These are phyloP conservation scores for Ophidiomyces ophidiicola DNA, from an alignment of 2,329 filamentous ascomycete species.

Conservation along the genomic window DNA sequence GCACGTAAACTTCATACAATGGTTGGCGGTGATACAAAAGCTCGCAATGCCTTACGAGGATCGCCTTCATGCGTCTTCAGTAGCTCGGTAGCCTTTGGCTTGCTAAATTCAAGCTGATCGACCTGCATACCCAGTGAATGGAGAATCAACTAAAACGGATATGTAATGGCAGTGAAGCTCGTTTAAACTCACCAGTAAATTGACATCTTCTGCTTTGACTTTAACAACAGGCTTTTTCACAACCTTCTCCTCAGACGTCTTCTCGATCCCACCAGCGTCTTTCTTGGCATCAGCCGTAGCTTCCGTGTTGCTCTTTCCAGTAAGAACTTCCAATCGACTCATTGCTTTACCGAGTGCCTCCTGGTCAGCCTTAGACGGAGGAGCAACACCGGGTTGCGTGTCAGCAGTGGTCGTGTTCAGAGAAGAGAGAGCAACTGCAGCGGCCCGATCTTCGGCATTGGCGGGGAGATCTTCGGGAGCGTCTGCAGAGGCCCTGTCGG, in stretches of 20 bases:
- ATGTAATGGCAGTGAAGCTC: no score
- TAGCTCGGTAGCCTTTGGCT: constrained; percentile 37
- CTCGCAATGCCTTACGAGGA: constrained; percentile 30
- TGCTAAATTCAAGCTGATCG: constrained; percentile 36
- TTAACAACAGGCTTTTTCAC: constrained; percentile 33
- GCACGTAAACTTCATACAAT: no score
- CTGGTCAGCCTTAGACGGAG: constrained; percentile 31
- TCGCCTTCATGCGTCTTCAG: constrained; percentile 37
- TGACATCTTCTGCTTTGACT: constrained; percentile 36
- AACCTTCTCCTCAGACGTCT: constrained; percentile 22
- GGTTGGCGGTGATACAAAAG: constrained; percentile 27
- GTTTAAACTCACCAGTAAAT: constrained; percentile 34
- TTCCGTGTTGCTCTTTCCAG: constrained; percentile 12
- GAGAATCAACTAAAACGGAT: background rate
- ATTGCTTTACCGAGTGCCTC: constrained; percentile 41
- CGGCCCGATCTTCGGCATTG: constrained; percentile 40
- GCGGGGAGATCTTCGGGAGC: constrained; percentile 28
- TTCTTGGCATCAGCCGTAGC: constrained; percentile 19
- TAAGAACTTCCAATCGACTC: constrained; percentile 36
- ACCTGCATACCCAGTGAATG: constrained; percentile 21
- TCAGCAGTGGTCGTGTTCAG: constrained; percentile 29
- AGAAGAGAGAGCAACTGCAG: constrained; percentile 38
- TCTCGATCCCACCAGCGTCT: constrained; percentile 15
- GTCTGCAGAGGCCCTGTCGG: constrained; percentile 28
- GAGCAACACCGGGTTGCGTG: constrained; percentile 18